Evolutionary conservation across 225 moss, liverwort and hornwort genomes (phyloP), one percentile per base, ranked within the genome.

Genomic region (Physcomitrium patens): DNA sequence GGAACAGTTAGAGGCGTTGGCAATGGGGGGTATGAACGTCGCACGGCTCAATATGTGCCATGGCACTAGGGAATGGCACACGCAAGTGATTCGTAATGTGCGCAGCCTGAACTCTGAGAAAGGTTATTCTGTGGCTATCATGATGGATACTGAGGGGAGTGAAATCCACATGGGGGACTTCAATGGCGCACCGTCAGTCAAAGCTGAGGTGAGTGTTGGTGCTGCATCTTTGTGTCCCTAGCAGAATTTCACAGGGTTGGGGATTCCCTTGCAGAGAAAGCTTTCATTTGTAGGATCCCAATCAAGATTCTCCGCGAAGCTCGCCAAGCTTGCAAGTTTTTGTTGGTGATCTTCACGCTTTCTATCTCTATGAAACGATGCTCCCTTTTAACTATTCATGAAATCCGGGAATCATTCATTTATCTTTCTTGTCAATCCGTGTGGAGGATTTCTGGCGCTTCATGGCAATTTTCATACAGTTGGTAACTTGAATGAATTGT

Each of bases 111-210:
- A 99, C 69, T 91, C 81, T 1, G 90, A 95, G 74, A 99, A 93
- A 56, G 99, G 99, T 0, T 99, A 90, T 71, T 91, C 95, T 0
- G 86, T 99, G 10, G 99, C 95, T 10, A 83, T 99, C 51, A 95
- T 99, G 99, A 95, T 99, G 90, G 99, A 99, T 79, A 99, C 99
- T 13, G 93, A 99, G 78, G 99, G 99, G 46, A 99, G 95, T 65
- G 95, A 99, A 81, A 99, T 99, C 68, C 99, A 99, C 69, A 81
- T 99, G 89, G 99, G 99, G 11, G 99, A 99, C 69, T 84, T 95
- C 73, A 84, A 91, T 68, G 91, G 85, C 46, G 85, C 71, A 23
- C 63, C 84, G 2, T 91, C 99, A 0, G 86, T 75, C 3, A 99
- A 89, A 77, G 93, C 93, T 51, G 95, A 95, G 96, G 96, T 92